Percentiles rank a stretch among this genome's conserved stretches.
Conservation (phyloP, 305 asterid species). For the Fraxinus paxiana region DNA sequence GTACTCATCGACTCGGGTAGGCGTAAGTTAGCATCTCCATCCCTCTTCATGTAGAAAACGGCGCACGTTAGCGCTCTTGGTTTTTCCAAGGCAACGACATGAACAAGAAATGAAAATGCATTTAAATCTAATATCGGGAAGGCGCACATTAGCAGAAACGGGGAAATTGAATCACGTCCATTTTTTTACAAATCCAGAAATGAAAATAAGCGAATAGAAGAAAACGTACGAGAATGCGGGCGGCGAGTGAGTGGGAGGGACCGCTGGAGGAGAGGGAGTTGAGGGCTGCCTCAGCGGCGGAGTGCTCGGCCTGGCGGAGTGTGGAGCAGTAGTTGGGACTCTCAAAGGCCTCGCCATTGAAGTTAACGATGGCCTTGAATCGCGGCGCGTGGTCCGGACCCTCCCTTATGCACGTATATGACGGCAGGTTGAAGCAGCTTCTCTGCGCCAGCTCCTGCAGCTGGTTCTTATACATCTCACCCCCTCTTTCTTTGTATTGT, state of each 20-base stretch:
- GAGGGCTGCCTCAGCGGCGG: conserved; percentile 62
- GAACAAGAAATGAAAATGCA: background rate
- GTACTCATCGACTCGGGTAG: background rate
- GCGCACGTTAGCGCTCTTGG: conserved; percentile 24
- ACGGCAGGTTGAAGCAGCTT: conserved; percentile 46
- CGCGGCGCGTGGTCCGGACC: conserved; percentile 72
- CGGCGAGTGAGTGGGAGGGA: conserved; percentile 54
- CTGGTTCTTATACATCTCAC: conserved; percentile 49
- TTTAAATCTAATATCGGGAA: background rate
- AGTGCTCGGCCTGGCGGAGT: conserved; percentile 57
- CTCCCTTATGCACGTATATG: conserved; percentile 46
- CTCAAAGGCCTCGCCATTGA: conserved; percentile 52
- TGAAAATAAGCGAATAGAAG: background rate
- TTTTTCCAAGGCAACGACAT: background rate
- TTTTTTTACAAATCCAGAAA: background rate
- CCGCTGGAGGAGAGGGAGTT: conserved; percentile 38
- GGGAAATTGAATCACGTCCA: background rate
- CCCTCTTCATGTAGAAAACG: background rate
- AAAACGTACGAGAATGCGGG: conserved; percentile 45
- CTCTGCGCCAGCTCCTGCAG: conserved; percentile 53
- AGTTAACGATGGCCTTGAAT: conserved; percentile 46
- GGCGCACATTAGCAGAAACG: conserved; percentile 24
- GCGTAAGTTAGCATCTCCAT: background rate
- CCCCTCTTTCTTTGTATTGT: background rate
- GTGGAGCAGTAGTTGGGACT: conserved; percentile 42